A percentile compares a stretch with the other conserved stretches of the same genome.
Evolutionary conservation across 2,329 filamentous ascomycete species (phyloP).

Genomic region (Aureobasidium uvarum): DNA sequence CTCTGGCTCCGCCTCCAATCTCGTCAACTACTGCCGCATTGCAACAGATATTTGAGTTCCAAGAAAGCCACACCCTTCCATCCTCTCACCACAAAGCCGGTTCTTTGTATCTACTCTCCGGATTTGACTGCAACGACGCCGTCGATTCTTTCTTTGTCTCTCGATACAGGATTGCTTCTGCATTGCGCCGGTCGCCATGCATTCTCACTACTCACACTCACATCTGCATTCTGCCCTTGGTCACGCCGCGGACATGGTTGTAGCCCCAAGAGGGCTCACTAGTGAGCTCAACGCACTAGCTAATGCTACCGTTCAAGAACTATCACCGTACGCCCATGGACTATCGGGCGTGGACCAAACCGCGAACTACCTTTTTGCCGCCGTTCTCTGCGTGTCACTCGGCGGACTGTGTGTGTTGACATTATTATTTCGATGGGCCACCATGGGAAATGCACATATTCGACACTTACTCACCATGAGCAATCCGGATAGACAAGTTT

Average conservation of each 20-base stretch:
- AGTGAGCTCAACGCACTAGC: slow-evolving; percentile 27
- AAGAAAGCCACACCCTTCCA: slow-evolving; percentile 17
- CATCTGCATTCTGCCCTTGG: slow-evolving; percentile 26
- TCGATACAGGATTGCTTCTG: slow-evolving; percentile 5
- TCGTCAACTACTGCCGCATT: neutral
- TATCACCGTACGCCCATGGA: slow-evolving; percentile 43
- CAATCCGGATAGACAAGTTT: slow-evolving; percentile 44
- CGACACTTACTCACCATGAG: slow-evolving; percentile 49
- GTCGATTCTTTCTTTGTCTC: slow-evolving; percentile 21
- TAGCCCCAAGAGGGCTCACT: slow-evolving; percentile 22
- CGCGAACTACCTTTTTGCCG: slow-evolving; percentile 49
- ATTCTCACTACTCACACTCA: slow-evolving; percentile 28
- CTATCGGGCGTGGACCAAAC: slow-evolving; percentile 50
- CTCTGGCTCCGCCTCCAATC: neutral
- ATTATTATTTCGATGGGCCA: slow-evolving; percentile 43
- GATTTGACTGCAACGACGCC: slow-evolving; percentile 26
- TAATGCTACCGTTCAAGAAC: slow-evolving; percentile 26
- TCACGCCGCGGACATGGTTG: slow-evolving; percentile 20
- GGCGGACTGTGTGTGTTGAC: slow-evolving; percentile 40
- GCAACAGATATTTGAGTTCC: slow-evolving; percentile 1
- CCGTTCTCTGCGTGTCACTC: slow-evolving; percentile 44
- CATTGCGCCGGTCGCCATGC: slow-evolving; percentile 30
- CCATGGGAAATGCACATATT: slow-evolving; percentile 46
- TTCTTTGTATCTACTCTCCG: slow-evolving; percentile 29
- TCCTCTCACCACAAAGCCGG: slow-evolving; percentile 23